Evolutionary conservation across 23 red algal genomes (phyloP), one percentile per base, ranked within the genome.

Genomic region (Agarophyton chilense): DNA sequence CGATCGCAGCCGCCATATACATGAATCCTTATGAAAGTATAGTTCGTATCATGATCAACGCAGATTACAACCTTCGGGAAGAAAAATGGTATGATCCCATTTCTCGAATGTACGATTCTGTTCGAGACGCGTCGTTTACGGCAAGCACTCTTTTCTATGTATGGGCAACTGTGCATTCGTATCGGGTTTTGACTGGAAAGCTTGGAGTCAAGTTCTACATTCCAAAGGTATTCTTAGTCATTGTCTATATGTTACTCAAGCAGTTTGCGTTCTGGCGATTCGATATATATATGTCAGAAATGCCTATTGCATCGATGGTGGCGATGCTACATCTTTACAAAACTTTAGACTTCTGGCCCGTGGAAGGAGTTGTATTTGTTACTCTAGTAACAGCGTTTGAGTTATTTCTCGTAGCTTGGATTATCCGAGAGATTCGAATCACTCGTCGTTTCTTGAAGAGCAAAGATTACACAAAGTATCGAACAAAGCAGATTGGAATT

Each of bases 401-500:
- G 72, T 49, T 94, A 31, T 11, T 72, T 41, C 77, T 87, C 26
- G 82, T 87, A 21, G 58, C 54, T 29, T 94, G 92, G 92, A 87
- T 89, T 22, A 63, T 94, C 22, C 77, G 70, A 38, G 52, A 83
- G 51, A 89, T 94, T 61, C 51, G 74, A 41, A 81, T 87, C 39
- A 95, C 92, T 46, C 53, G 82, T 22, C 17, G 58, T n/a, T 79
- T 89, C 50, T 62, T 95, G 32, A 88, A 89, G 41, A 35, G 77
- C 17, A 73, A 63, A 38, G 75, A 89, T 52, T 95, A 95, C 36
- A 80, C 87, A 71, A 88, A 86, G 53, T 95, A 88, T 68, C 83
- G 92, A 13, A 90, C 92, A 24, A 95, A 95, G 53, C 92, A 95
- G 63, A 95, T 95, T 53, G 92, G 92, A 33, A 79, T 95, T 68